Conservation (phyloP, 2,329 filamentous ascomycete genomes). For the Coccinonectria pachysandricola region DNA sequence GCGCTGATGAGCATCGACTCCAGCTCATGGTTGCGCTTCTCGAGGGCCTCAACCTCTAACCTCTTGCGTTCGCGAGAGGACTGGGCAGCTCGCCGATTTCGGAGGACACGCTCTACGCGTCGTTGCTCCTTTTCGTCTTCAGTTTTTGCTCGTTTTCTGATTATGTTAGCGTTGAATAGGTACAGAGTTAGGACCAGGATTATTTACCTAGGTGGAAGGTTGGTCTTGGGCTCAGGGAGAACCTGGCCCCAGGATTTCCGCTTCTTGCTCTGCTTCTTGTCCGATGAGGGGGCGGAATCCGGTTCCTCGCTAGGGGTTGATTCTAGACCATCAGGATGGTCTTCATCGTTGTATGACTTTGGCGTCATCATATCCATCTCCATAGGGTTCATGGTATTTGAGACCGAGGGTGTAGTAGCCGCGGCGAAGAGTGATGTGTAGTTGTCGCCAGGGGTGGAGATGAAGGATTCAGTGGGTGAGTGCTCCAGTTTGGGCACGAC, state of each 20-base stretch:
- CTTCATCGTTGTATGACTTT: conserved; percentile 27
- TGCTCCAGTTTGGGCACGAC: conserved; percentile 41
- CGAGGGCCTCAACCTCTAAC: conserved; percentile 75
- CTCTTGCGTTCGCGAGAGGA: conserved; percentile 93
- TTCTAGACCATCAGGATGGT: conserved; percentile 1
- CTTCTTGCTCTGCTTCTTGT: conserved; percentile 79
- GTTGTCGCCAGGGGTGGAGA: conserved; percentile 39
- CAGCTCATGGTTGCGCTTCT: conserved; percentile 62
- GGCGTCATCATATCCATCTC: conserved; percentile 44
- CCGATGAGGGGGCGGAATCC: conserved; percentile 10
- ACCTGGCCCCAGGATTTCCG: conserved; percentile 98
- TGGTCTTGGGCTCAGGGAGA: conserved; percentile 92
- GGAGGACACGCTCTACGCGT: conserved; percentile 90
- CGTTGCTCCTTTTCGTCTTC: conserved; percentile 98
- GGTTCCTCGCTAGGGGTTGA: conserved; percentile 14
- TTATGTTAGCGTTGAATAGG: conserved; percentile 15
- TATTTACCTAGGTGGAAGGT: conserved; percentile 73
- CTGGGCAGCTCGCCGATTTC: conserved; percentile 91
- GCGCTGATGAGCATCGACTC: conserved; percentile 52
- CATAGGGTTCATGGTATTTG: conserved; percentile 31
- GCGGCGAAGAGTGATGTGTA: conserved; percentile 38
- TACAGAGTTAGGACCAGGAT: neutral
- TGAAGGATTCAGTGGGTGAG: conserved; percentile 43
- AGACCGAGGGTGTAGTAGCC: conserved; percentile 20
- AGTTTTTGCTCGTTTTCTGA: conserved; percentile 91